A percentile compares a stretch with the other conserved stretches of the same genome.
phyloP scores from a whole-genome alignment of 208 protist genomes.

The Strigomonas culicis region DNA sequence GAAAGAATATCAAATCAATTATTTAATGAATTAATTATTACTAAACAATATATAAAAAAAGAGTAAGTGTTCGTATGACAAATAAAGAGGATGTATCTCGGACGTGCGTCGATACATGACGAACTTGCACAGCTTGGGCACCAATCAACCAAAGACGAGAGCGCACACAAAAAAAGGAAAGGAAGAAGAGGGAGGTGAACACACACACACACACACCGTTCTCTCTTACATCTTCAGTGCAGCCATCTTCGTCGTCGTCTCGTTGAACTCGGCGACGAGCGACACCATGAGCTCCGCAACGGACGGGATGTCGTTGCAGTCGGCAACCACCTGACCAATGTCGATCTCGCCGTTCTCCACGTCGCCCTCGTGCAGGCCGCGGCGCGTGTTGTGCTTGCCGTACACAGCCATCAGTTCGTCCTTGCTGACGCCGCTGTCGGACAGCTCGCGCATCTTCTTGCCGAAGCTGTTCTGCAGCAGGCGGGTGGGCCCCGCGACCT shows the following conservation, averaged over 20 bases:
- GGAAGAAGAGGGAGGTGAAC: background rate
- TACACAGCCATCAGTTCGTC: slow-evolving; percentile 36
- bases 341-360: slow-evolving; percentile 53
- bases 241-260: slow-evolving; percentile 18
- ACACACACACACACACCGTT: background rate
- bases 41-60: slow-evolving; percentile 10
- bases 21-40: slow-evolving; percentile 4
- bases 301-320: slow-evolving; percentile 29
- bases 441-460: slow-evolving; percentile 34
- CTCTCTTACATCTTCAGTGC: slow-evolving; percentile 18
- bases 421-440: slow-evolving; percentile 34
- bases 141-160: too few species aligned
- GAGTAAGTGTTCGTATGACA: background rate
- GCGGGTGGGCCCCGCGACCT: slow-evolving; percentile 52
- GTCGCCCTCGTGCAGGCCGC: slow-evolving; percentile 61
- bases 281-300: slow-evolving; percentile 39
- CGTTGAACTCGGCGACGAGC: slow-evolving; percentile 49
- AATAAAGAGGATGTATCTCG: background rate
- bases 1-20: too few species aligned
- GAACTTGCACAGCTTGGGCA: too few species aligned
- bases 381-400: slow-evolving; percentile 35
- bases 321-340: slow-evolving; percentile 56
- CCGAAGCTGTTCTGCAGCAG: slow-evolving; percentile 56
- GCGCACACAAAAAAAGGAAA: background rate
- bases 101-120: too few species aligned